Conservation (phyloP, 495 filamentous ascomycete species). For the Rhizodiscina lignyota region DNA sequence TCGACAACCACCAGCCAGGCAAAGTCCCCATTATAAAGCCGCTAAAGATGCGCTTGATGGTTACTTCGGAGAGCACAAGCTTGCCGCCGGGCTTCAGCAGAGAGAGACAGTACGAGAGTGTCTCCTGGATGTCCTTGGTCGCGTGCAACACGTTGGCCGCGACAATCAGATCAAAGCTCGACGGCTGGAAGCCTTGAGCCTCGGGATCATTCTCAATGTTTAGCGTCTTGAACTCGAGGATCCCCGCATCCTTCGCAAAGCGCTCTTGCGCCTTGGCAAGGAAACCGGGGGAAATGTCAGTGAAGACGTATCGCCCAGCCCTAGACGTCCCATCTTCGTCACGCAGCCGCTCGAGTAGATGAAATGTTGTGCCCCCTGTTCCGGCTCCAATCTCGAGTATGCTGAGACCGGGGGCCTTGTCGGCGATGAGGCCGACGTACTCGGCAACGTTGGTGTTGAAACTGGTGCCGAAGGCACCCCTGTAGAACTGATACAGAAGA, state of each 20-base stretch:
- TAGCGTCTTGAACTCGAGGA: constrained; percentile 6
- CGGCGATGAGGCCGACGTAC: not conserved
- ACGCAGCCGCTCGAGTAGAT: constrained; percentile 2
- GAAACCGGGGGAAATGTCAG: constrained; percentile 10
- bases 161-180: constrained; percentile 10
- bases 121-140: constrained; percentile 3
- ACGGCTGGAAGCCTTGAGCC: constrained; percentile 8
- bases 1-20: constrained; percentile 6
- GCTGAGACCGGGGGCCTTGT: constrained; percentile 6
- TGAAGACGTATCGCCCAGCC: constrained; percentile 5
- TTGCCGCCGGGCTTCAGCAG: constrained; percentile 11
- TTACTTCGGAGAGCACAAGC: constrained; percentile 8
- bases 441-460: not conserved
- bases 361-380: constrained; percentile 7
- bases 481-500: constrained; percentile 6
- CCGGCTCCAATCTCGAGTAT: constrained; percentile 14
- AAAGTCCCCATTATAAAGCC: constrained; percentile 2
- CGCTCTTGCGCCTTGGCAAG: constrained; percentile 6
- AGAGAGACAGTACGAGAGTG: constrained; percentile 5
- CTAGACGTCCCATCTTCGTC: not conserved
- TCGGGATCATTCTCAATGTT: constrained; percentile 11
- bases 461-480: not conserved
- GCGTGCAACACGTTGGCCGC: constrained; percentile 11
- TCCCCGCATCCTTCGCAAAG: constrained; percentile 1
- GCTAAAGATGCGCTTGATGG: no score